Evolutionary conservation across 2,329 filamentous ascomycete species (phyloP), one percentile per base, ranked within the genome.

Genomic region (Claviceps sp.): DNA sequence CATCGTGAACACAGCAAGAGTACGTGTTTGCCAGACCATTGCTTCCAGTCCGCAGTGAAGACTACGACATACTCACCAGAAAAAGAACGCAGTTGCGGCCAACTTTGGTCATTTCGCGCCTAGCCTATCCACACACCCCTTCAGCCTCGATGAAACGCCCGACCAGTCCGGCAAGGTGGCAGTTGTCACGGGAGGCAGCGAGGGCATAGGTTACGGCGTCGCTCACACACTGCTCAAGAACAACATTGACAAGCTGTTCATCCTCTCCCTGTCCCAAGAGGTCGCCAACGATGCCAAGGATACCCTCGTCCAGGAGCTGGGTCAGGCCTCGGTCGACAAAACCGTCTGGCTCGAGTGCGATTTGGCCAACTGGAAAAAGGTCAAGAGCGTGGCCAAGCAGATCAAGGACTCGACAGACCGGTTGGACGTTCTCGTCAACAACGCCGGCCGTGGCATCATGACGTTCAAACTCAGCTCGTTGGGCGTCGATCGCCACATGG

Each of bases 401-500:
- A 38, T 48, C 34, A 48, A 37, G 34, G 9, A 16, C 5, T 16
- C 47, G 13, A 48, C 47, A 14, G 47, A 48, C 22, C 47, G 47
- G 16, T 20, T 48, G 36, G 47, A 48, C 20, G 26, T 48, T 24
- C 47, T 48, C 36, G 36, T 48, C 47, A 48, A 48, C 14, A 48
- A 48, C 20, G 47, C 47, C 18, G 34, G 47, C 36, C 34, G 47
- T 3, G 47, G 47, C 36, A 24, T 34, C 47, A 48, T 40, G 47
- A 26, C 47, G 13, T 48, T 38, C 20, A 16, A 48, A 22, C 47
- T 48, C 36, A 26, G 34, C 9, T 20, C 38, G 6, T 48, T 38
- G 20, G 47, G 47, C 47, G 47, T 48, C 36, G 47, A 48, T 36
- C 47, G 47, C 13, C 47, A 48, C 36, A 48, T 48, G 47, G 47